A percentile compares a stretch with the other conserved stretches of the same genome.
These are phyloP conservation scores for Aspergillus sp. DNA, from an alignment of 2,329 filamentous ascomycete genomes.

Conservation along the genomic window DNA sequence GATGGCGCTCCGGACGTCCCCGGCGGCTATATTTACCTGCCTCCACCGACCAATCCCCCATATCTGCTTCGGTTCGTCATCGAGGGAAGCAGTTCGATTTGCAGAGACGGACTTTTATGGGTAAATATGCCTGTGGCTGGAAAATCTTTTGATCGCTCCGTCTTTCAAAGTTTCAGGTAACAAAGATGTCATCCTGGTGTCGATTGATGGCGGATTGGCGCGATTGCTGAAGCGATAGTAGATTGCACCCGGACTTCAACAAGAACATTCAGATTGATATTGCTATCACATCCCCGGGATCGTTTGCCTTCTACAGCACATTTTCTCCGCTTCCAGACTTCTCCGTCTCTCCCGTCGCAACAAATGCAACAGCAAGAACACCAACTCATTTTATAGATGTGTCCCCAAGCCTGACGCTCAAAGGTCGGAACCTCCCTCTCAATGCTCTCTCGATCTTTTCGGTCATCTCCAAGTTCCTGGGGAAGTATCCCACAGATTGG, in stretches of 20 bases:
- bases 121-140: conserved; percentile 86
- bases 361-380: conserved; percentile 64
- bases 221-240: conserved; percentile 23
- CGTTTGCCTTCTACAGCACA: conserved; percentile 92
- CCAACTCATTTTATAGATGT: conserved; percentile 91
- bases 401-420: conserved; percentile 73
- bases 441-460: conserved; percentile 90
- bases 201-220: background rate
- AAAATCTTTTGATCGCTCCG: conserved; percentile 70
- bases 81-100: conserved; percentile 93
- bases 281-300: conserved; percentile 76
- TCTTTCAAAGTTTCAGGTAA: conserved; percentile 88
- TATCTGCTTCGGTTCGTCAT: conserved; percentile 85
- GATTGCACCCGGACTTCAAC: conserved; percentile 90
- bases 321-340: conserved; percentile 84
- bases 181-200: conserved; percentile 29
- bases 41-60: conserved; percentile 69
- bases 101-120: conserved; percentile 91
- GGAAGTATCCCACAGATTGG: conserved; percentile 86
- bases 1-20: conserved; percentile 86
- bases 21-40: conserved; percentile 88
- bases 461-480: conserved; percentile 97
- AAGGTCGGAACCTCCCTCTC: conserved; percentile 72
- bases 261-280: conserved; percentile 86
- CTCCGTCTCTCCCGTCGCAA: conserved; percentile 55